Conservation (phyloP, 2,329 filamentous ascomycete genomes). For the Aspergillus niger region DNA sequence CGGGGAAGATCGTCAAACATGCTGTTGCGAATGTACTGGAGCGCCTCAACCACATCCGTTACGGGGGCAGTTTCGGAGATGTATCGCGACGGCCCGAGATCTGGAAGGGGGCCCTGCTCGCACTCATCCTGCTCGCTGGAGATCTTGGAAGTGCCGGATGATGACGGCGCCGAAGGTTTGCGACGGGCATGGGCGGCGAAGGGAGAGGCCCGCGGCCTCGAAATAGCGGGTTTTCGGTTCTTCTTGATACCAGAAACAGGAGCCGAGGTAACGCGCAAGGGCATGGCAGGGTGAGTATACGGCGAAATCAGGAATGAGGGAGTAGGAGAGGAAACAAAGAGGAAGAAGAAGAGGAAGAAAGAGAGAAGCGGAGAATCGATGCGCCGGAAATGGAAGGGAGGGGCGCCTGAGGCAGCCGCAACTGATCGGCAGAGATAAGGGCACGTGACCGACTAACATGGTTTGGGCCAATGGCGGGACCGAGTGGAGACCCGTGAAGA, state of each 20-base stretch:
- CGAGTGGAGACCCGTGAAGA: neutral
- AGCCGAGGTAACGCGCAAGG: slow-evolving; percentile 51
- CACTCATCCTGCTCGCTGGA: slow-evolving; percentile 25
- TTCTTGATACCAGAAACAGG: slow-evolving; percentile 48
- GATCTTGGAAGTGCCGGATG: slow-evolving; percentile 26
- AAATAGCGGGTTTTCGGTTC: slow-evolving; percentile 37
- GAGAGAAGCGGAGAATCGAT: neutral
- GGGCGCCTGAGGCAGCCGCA: neutral
- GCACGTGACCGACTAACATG: neutral
- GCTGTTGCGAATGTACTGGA: slow-evolving; percentile 53
- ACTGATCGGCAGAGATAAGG: neutral
- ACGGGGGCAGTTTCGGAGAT: slow-evolving; percentile 51
- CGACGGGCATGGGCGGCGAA: slow-evolving; percentile 45
- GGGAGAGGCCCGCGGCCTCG: slow-evolving; percentile 39
- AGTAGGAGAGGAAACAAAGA: neutral
- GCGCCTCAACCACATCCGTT: slow-evolving; percentile 54
- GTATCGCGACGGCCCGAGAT: slow-evolving; percentile 53
- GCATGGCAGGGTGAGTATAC: slow-evolving; percentile 36
- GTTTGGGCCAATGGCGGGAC: neutral
- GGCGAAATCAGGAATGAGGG: neutral
- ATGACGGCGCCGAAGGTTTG: slow-evolving; percentile 39
- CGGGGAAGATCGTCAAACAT: slow-evolving; percentile 61
- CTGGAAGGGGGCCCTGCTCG: slow-evolving; percentile 49
- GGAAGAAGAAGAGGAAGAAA: neutral
- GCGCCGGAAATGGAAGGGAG: neutral